These are phyloP conservation scores for Phytophthora niederhauseri DNA, from an alignment of 352 stramenopile genomes.

Conservation along the genomic window DNA sequence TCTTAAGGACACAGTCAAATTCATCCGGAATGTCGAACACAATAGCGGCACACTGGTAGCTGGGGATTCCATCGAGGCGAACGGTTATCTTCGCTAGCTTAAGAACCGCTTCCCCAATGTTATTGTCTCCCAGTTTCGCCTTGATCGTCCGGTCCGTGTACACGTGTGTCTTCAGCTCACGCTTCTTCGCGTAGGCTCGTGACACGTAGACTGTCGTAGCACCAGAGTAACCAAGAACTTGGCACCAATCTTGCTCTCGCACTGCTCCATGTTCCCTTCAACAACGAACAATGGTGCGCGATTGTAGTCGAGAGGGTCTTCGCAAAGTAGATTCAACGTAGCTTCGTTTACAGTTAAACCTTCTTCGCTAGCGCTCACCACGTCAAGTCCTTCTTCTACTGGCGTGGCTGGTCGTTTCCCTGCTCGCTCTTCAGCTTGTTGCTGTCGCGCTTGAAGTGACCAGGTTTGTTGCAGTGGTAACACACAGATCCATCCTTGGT, in stretches of 20 bases:
- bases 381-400: constrained; percentile 25
- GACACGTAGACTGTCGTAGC: background rate
- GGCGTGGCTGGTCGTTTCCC: constrained; percentile 12
- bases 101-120: background rate
- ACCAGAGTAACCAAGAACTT: background rate
- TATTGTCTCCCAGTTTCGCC: background rate
- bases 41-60: constrained; percentile 10
- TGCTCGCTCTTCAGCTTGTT: constrained; percentile 16
- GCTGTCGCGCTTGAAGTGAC: constrained; percentile 12
- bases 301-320: background rate
- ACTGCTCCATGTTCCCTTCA: background rate
- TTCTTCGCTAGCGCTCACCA: constrained; percentile 14
- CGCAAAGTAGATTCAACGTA: constrained; percentile 21
- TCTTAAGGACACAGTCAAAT: constrained; percentile 5
- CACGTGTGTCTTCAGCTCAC: background rate
- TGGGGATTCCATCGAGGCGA: background rate
- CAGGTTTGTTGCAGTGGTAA: constrained; percentile 15
- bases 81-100: constrained; percentile 4
- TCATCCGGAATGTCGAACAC: constrained; percentile 19
- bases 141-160: background rate
- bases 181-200: background rate
- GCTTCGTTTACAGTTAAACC: constrained; percentile 21
- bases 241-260: background rate
- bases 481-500: constrained; percentile 13
- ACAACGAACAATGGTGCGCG: background rate